These are phyloP conservation scores for Schizonepeta tenuifolia DNA, from an alignment of 257 asterid genomes.

Conservation along the genomic window DNA sequence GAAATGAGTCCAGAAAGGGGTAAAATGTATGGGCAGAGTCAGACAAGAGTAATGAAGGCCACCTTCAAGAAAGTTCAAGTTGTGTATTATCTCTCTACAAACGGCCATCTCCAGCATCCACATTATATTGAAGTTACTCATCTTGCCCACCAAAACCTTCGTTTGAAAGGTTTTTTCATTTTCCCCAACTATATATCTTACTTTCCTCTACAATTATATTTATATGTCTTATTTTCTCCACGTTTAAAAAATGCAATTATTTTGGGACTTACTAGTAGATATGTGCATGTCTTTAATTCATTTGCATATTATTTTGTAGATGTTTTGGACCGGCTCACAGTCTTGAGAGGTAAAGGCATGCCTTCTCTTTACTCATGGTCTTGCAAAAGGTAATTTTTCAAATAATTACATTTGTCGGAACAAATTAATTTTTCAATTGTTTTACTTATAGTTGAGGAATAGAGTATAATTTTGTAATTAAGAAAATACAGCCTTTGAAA, in stretches of 20 bases:
- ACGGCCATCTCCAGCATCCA: conserved; percentile 89
- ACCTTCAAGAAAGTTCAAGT: conserved; percentile 70
- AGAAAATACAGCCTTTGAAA: not conserved
- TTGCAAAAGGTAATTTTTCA: conserved; percentile 64
- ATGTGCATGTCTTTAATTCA: not conserved
- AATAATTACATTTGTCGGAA: not conserved
- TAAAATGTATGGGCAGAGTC: conserved; percentile 17
- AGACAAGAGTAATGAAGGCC: conserved; percentile 38
- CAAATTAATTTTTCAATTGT: too few species aligned
- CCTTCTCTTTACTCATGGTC: conserved; percentile 96
- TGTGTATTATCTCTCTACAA: conserved; percentile 80
- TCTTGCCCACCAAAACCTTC: conserved; percentile 69
- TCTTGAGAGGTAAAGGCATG: conserved; percentile 84
- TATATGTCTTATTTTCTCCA: too few species aligned
- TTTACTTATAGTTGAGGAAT: not conserved
- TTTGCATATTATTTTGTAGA: conserved; percentile 41
- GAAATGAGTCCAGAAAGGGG: conserved; percentile 31
- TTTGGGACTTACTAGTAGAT: too few species aligned
- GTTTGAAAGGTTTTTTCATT: conserved; percentile 60
- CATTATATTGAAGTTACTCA: conserved; percentile 77
- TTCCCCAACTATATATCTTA: too few species aligned
- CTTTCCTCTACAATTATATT: too few species aligned
- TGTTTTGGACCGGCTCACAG: conserved; percentile 67
- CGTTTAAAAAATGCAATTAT: too few species aligned
- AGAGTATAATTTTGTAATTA: not conserved